Evolutionary conservation across 176 grass and related monocot species (phyloP), one percentile per base, ranked within the genome.

Genomic region (Urochloa ruziziensis): DNA sequence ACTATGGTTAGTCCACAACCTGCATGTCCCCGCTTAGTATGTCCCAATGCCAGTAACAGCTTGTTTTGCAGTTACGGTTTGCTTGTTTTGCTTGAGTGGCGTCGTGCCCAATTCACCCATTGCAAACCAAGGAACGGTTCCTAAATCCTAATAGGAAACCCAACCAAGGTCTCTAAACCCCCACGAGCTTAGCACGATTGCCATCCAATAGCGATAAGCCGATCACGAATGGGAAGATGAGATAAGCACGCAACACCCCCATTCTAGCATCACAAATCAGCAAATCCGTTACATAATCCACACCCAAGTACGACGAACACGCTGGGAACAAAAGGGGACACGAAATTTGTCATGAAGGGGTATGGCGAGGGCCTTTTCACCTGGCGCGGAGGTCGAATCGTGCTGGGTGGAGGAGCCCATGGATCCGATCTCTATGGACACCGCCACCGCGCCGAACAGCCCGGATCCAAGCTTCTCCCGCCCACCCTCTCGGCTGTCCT

Each of bases 361-460:
- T 33, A 46, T 9, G 6, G 0, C 21, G 1, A 54, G 67, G 74
- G 69, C 29, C 21, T 16, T 8, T n/a, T 57, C 66, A 89, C 87
- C 87, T 89, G 35, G 61, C 3, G 68, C 29, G 3, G 87, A 29
- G 48, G 34, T 29, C 23, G 81, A 0, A 65, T 84, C 87, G 49
- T 14, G 28, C 75, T 84, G 87, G 67, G 77, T 35, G 59, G 81
- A 74, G 6, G 81, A 84, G 67, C 81, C 87, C 87, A 84, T 84
- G 87, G 81, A 84, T 48, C 81, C 87, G 49, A 89, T 84, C 75
- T 89, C 81, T 13, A 84, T 24, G 75, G 86, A 89, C 18, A 10
- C 33, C 75, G 81, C 75, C 87, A 84, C 87, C 47, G 28, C 87
- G 70, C 48, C 57, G 56, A 59, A 43, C 19, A 72, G 56, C 64